phyloP scores from a whole-genome alignment of 139 green algal genomes.

The Tetradesmus lagerheimii region DNA sequence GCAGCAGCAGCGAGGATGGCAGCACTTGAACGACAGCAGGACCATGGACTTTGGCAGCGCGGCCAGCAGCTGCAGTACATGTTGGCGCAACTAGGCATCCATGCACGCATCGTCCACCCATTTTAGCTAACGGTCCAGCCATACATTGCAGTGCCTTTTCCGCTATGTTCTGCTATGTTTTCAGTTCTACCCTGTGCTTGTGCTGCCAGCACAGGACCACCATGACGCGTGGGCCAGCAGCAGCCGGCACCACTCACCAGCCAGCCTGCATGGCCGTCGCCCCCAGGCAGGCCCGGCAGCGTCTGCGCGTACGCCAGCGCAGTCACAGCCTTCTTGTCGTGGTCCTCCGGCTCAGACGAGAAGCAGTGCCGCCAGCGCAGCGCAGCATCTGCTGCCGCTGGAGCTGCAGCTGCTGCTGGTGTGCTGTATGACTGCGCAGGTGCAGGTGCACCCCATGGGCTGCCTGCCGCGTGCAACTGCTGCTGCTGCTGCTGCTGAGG shows the following conservation, averaged over 20 bases:
- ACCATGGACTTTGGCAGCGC: no score
- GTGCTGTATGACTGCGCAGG: background rate
- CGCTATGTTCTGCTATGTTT: no score
- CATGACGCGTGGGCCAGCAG: no score
- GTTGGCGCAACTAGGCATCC: no score
- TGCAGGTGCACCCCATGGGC: background rate
- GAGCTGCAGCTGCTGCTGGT: background rate
- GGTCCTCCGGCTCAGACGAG: slow-evolving; percentile 12
- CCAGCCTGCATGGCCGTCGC: slow-evolving; percentile 74
- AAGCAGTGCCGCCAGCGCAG: slow-evolving; percentile 19
- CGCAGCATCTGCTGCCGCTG: background rate
- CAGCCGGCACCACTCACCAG: slow-evolving; percentile 20
- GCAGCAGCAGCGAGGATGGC: background rate
- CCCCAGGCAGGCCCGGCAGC: slow-evolving; percentile 64
- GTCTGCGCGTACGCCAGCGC: slow-evolving; percentile 37
- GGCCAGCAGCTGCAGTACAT: no score
- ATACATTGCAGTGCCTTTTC: no score
- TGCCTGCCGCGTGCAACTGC: background rate
- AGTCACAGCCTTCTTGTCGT: background rate
- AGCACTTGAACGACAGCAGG: no score
- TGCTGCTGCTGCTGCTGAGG: background rate
- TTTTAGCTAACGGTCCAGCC: no score
- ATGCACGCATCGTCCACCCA: no score
- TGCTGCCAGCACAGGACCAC: no score
- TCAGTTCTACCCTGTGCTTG: no score